Base-by-base conservation (phyloP, 192 early-diverging fungal species). In the Umbelopsis sp. region DNA sequence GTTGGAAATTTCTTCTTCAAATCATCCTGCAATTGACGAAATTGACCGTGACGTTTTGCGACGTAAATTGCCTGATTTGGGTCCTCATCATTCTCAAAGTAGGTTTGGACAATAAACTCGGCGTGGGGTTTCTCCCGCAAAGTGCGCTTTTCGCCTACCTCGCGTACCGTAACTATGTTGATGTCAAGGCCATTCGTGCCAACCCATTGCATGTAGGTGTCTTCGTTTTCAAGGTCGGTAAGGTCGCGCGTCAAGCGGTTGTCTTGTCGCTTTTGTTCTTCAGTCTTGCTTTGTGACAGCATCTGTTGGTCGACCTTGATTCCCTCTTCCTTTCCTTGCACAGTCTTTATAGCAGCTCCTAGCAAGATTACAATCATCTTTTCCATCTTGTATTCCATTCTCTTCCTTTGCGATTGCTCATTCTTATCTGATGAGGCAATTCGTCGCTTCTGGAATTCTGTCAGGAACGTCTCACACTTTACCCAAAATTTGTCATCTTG, bases 81-180 rank as follows among this genome's bases (percentile, higher is more conserved):
- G 33, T 61, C 55, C 25, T 70, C 58, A 11, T 67, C 73, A 30
- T 78, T 46, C 20, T 64, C 55, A 20, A 76, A 58, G 12, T 44
- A 67, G 18, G 78, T 77, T 12, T 73, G 66, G 4, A 86, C 68
- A 48, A 88, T 67, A 67, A 82, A 88, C 71, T 81, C 81, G 3
- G 78, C 71, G 50, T 84, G 78, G 4, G 71, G 61, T 16, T 78
- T 66, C 20, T 83, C 83, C 20, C 81, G 73, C 21, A 87, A 58
- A 27, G 81, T 78, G 8, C 77, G 69, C 25, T 78, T 81, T 30
- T 84, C 80, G 25, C 1, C 58, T 21, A 76, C 35, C 15, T 69
- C 47, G 10, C 80, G 69, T 10, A 87, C 81, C 18, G 75, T 76
- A n/a, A 82, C 64, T 35, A 87, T 73, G 33, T 85, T 85, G 53